Percentiles rank a stretch among this genome's conserved stretches.
Conservation (phyloP, 768 basidiomycete genomes). For the Cubamyces lactineus region DNA sequence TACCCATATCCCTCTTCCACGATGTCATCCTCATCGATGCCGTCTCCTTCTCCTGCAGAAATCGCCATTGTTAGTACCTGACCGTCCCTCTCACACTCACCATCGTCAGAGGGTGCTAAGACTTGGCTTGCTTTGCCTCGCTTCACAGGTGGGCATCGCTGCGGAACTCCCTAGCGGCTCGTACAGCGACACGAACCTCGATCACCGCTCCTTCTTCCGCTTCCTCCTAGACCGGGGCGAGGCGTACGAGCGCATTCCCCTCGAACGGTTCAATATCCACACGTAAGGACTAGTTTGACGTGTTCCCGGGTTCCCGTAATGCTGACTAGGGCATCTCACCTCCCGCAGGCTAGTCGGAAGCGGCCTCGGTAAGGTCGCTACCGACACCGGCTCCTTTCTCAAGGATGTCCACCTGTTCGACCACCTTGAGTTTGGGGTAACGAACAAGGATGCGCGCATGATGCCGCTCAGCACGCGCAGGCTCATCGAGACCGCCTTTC, state of each 20-base stretch:
- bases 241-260: constrained; percentile 38
- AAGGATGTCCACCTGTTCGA: constrained; percentile 43
- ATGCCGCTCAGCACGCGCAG: constrained; percentile 41
- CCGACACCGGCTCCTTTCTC: constrained; percentile 39
- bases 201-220: constrained; percentile 41
- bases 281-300: constrained; percentile 28
- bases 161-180: constrained; percentile 44
- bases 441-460: constrained; percentile 38
- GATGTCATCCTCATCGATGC: too few relatives aligned
- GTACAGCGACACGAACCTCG: constrained; percentile 32
- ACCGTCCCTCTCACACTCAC: neutral
- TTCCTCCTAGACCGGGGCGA: constrained; percentile 40
- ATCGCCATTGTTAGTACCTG: neutral
- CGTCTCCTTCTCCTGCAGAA: too few relatives aligned
- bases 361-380: constrained; percentile 21
- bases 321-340: too few relatives aligned
- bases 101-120: too few relatives aligned
- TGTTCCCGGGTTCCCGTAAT: too few relatives aligned
- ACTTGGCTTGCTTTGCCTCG: too few relatives aligned
- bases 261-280: constrained; percentile 39
- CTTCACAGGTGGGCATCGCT: constrained; percentile 41
- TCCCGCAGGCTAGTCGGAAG: neutral
- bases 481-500: constrained; percentile 43
- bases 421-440: constrained; percentile 45
- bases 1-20: too few relatives aligned